Evolutionary conservation across 805 yeast genomes (phyloP), one percentile per base, ranked within the genome.

Genomic region (Saccharomycopsis sp.): DNA sequence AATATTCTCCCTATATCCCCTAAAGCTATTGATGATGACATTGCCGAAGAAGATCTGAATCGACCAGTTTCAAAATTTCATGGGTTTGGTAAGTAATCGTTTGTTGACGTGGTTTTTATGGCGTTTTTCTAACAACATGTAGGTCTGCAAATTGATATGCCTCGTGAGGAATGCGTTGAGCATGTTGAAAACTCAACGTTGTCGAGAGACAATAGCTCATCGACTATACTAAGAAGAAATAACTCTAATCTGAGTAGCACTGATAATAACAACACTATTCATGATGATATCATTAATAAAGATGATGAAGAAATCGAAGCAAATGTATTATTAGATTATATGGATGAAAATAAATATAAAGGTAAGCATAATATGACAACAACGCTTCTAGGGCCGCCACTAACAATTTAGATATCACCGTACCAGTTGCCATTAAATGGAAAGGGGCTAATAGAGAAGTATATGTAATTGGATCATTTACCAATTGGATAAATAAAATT

Each of bases 401-500:
- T 31, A 31, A 31, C 35, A 7, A 7, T 31, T 31, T 34, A 34
- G 39, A 44, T 17, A 28, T 50, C 16, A 47, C 41, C n/a, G 53
- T 50, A 2, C 79, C 79, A 3, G 72, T 87, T 1, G 87, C 81
- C 44, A 81, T 88, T 47, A 79, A 77, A 52, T 90, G 98, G 98
- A 80, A 79, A 17, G 96, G 90, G 61, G 96, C 96, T 16, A 97
- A 97, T 49, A 76, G 77, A 40, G 85, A 85, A 56, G 97, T 93
- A 2, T 93, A 86, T 61, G 96, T 90, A 9, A 90, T 97, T 32
- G 98, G 98, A 40, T 85, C 97, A 1, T 90, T 90, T 64, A 93
- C 98, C 0, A 96, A 95, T 4, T 93, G 98, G 97, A 71, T 96
- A 54, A 88, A 88, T 63, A 90, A 90, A 97, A 88, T 90, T 59